phyloP scores from a whole-genome alignment of 352 stramenopile species.

The Phytophthora europaea region DNA sequence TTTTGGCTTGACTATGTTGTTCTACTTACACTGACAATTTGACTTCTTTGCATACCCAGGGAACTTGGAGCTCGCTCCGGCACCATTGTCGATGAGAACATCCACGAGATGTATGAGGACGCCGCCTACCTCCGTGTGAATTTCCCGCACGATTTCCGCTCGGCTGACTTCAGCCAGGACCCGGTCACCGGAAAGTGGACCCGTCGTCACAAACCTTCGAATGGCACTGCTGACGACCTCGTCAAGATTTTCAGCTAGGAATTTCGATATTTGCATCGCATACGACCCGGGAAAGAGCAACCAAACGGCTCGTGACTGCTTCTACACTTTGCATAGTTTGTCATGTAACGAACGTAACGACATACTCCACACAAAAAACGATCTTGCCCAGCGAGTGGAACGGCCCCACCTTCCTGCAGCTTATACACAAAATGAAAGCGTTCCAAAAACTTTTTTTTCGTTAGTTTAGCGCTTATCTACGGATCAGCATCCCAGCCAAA shows the following conservation, averaged over 20 bases:
- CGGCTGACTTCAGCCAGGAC: conserved; percentile 65
- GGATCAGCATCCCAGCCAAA: conserved; percentile 26
- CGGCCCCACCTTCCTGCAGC: no score
- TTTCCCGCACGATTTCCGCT: conserved; percentile 71
- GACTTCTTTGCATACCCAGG: conserved; percentile 21
- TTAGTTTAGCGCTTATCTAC: neutral
- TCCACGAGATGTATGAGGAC: conserved; percentile 75
- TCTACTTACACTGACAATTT: conserved; percentile 3
- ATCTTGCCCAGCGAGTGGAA: no score
- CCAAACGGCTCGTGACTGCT: neutral
- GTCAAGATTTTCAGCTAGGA: conserved; percentile 33
- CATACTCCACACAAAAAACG: neutral
- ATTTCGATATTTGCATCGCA: neutral
- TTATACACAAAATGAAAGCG: conserved; percentile 1
- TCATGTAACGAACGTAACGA: neutral
- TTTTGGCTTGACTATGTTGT: neutral
- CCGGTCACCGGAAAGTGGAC: conserved; percentile 45
- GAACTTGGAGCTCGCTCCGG: conserved; percentile 43
- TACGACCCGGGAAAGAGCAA: neutral
- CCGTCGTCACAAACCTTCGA: conserved; percentile 35
- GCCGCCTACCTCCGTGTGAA: conserved; percentile 57
- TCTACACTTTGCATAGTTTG: neutral
- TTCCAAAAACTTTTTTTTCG: conserved; percentile 22
- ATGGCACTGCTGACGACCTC: conserved; percentile 17
- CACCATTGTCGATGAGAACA: conserved; percentile 43